Percentiles rank a stretch among this genome's conserved stretches.
These are phyloP conservation scores for Colletotrichum australisinense DNA, from an alignment of 2,329 filamentous ascomycete genomes.

Conservation along the genomic window DNA sequence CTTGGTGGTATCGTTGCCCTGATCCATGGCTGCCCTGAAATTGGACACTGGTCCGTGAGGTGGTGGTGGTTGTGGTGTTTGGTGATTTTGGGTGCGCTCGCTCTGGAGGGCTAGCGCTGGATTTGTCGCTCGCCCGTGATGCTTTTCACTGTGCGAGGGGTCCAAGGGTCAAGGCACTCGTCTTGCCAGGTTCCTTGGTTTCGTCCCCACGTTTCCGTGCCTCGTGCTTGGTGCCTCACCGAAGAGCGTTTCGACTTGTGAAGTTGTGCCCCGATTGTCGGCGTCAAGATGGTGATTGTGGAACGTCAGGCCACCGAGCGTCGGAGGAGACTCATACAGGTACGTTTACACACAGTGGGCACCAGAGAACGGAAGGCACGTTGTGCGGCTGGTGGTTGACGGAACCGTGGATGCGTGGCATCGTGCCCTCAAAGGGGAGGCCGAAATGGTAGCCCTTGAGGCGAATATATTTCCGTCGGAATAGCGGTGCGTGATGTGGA, in stretches of 20 bases:
- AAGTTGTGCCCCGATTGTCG: not conserved
- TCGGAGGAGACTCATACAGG: not conserved
- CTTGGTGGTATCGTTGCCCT: not conserved
- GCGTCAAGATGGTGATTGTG: conserved; percentile 13
- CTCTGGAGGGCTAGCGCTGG: not conserved
- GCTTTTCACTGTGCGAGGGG: conserved; percentile 24
- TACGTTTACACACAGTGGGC: not conserved
- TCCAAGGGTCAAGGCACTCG: conserved; percentile 16
- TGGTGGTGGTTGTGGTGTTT: not conserved
- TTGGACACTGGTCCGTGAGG: not conserved
- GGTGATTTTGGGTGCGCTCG: not conserved
- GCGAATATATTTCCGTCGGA: conserved; percentile 11
- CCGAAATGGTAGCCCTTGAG: conserved; percentile 3
- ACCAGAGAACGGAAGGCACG: not conserved
- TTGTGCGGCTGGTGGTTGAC: not conserved
- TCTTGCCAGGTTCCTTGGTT: conserved; percentile 27
- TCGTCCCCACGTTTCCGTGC: conserved; percentile 13
- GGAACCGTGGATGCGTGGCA: not conserved
- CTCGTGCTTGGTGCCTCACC: not conserved
- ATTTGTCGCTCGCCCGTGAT: not conserved
- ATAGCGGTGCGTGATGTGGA: conserved; percentile 4
- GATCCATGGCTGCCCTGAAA: not conserved
- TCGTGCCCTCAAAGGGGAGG: not conserved
- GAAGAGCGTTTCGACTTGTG: not conserved
- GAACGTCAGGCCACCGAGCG: conserved; percentile 11